Base-by-base conservation (phyloP, 805 yeast genomes). In the Metschnikowia gelsemii region DNA sequence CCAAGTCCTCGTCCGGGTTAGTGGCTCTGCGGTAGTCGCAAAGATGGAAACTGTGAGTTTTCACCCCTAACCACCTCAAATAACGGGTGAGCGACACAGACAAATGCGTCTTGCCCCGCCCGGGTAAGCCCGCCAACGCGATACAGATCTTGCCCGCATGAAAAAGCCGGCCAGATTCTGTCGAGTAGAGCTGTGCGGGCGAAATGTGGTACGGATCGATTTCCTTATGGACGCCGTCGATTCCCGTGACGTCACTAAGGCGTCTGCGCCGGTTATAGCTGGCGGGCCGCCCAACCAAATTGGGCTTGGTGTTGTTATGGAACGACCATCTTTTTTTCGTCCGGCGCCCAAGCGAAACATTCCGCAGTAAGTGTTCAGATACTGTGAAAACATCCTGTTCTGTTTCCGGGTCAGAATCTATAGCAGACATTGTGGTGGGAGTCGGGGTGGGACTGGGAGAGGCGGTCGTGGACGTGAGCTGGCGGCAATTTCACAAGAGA, bases 131-230 rank as follows among this genome's bases (percentile, higher is more conserved):
- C 4, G 87, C 91, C 51, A 93, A 73, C 3, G 85, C 87, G 39
- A 93, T 84, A 54, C 95, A 80, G 32, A 93, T 80, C 55, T 87
- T 86, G 3, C 99, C 99, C 4, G 99, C 98, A 57, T 93, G 98
- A 67, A 87, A 93, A 54, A 93, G 72, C 49, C 88, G 77, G 0
- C 99, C 99, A 0, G 90, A 80, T 43, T 88, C 96, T 0, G 98
- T 91, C 9, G 95, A 82, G 61, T 91, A 91, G 32, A 90, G 69
- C 64, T 91, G 99, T 0, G 95, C 97, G 1, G 97, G 96, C 2
- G 93, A 82, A 13, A 86, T 78, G 55, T 83, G 82, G 47, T 75
- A 73, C 18, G 81, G 76, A 27, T 79, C 75, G 14, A 80, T 68
- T 25, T 72, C 68, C 28, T 75, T 74, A 57, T 88, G 96, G 24